Conservation (phyloP, 129 eudicot species). For the Flaveria sonorensis region DNA sequence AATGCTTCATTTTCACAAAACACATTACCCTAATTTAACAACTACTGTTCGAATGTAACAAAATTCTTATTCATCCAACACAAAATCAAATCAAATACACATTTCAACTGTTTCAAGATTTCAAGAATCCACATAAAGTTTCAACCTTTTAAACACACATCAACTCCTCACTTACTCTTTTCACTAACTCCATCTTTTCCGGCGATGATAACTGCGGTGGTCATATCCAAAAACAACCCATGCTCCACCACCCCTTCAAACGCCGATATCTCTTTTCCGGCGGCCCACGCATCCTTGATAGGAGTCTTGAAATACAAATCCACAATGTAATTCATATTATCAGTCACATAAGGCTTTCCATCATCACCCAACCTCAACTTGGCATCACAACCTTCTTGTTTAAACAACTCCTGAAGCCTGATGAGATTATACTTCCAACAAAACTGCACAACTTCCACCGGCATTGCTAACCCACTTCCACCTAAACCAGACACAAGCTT, state of each 20-base stretch:
- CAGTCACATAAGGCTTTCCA: conserved; percentile 91
- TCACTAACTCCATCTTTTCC: conserved; percentile 79
- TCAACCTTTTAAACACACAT: neutral
- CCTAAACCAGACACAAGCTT: conserved; percentile 76
- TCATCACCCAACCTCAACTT: conserved; percentile 73
- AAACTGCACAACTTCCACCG: conserved; percentile 97
- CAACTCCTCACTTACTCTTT: conserved; percentile 58
- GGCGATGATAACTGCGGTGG: conserved; percentile 82
- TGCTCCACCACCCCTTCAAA: conserved; percentile 98
- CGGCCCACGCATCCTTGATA: conserved; percentile 68
- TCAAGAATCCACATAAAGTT: conserved; percentile 23
- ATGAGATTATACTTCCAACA: conserved; percentile 90
- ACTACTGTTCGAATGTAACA: neutral
- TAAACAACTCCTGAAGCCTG: conserved; percentile 65
- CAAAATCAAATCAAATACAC: conserved; percentile 14
- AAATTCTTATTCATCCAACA: conserved; percentile 12
- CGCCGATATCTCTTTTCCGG: conserved; percentile 72
- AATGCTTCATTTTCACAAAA: no score
- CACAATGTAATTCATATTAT: conserved; percentile 80
- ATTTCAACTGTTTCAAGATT: neutral
- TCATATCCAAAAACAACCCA: conserved; percentile 93
- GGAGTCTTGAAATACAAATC: conserved; percentile 92
- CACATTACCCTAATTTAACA: no score
- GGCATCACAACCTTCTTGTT: conserved; percentile 74
- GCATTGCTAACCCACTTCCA: conserved; percentile 95